Base-by-base conservation (phyloP, 2,329 filamentous ascomycete species). In the Lojkania enalia region DNA sequence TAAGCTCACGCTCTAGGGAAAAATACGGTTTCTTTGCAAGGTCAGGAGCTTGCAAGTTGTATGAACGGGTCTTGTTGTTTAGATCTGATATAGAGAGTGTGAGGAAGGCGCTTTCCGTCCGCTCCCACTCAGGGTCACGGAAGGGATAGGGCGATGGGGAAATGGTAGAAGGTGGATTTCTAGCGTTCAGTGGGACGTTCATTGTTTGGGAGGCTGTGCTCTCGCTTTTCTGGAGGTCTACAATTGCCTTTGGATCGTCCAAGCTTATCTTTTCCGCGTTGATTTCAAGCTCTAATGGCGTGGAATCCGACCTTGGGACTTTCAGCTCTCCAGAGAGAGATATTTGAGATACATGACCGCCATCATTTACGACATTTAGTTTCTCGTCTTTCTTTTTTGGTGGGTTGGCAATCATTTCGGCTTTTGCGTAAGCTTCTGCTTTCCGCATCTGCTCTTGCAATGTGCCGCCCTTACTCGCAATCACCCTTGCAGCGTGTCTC, bases 1-100 rank as follows among this genome's bases (percentile, higher is more conserved):
- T 79, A 13, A 97, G 77, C 71, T 99, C 94, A 37, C 92, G 83
- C 33, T 90, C 82, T 5, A 97, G 81, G 2, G 79, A 85, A 63
- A 90, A 90, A 69, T 97, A 97, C 0, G 92, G 89, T 69, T 96
- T 96, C 71, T 94, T 95, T 2, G 92, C 91, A 1, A 96, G 78
- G 42, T 90, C 86, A 0, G 94, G 94, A 0, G 94, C 92, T 84
- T 95, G 92, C 2, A 97, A 81, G 60, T 97, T 97, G 75, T 99
- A 99, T 12, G 88, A 88, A 19, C 94, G 82, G 5, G 90, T 86
- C 37, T 95, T 77, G 20, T 73, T 70, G 70, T 97, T 97, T 44
- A 97, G 81, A 44, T 88, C 83, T 35, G 81, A 79, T 53, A 99
- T 80, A 4, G 88, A 82, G 4, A 94, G 78, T 29, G 80, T 81